Conservation (phyloP, 75 land plant species). For the Sequoia sempervirens region DNA sequence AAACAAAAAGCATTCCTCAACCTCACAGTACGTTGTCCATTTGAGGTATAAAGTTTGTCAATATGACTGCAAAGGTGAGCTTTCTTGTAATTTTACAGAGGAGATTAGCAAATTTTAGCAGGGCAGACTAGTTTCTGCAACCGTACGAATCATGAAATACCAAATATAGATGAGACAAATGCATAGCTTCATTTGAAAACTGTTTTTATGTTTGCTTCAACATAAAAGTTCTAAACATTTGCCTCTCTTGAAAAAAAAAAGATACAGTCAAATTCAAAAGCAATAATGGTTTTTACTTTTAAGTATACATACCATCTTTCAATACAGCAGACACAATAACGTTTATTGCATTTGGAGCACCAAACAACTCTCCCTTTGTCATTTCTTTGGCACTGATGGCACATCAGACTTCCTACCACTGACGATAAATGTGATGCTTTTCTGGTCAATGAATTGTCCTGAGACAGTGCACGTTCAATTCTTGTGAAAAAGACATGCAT, state of each 20-base stretch:
- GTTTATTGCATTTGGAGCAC: constrained; percentile 1
- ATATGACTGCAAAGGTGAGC: background rate
- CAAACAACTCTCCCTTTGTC: constrained; percentile 29
- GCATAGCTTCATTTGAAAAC: background rate
- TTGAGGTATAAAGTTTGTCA: background rate
- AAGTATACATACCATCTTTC: constrained; percentile 9
- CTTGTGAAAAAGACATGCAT: background rate
- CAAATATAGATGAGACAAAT: too few species aligned
- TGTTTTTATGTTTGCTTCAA: too few species aligned
- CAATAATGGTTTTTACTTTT: background rate
- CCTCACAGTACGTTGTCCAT: background rate
- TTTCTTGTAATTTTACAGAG: background rate
- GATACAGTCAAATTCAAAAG: background rate
- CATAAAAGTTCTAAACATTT: background rate
- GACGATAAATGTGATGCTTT: constrained; percentile 30
- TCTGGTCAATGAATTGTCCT: constrained; percentile 38
- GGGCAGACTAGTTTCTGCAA: background rate
- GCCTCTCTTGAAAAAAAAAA: background rate
- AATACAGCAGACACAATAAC: background rate
- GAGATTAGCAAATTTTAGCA: background rate
- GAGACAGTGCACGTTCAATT: background rate
- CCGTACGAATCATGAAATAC: background rate
- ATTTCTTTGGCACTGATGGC: constrained; percentile 85
- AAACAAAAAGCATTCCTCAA: background rate
- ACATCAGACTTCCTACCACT: constrained; percentile 36